Conservation (phyloP, 2,329 filamentous ascomycete genomes). For the Aspergillus hiratsukae region DNA sequence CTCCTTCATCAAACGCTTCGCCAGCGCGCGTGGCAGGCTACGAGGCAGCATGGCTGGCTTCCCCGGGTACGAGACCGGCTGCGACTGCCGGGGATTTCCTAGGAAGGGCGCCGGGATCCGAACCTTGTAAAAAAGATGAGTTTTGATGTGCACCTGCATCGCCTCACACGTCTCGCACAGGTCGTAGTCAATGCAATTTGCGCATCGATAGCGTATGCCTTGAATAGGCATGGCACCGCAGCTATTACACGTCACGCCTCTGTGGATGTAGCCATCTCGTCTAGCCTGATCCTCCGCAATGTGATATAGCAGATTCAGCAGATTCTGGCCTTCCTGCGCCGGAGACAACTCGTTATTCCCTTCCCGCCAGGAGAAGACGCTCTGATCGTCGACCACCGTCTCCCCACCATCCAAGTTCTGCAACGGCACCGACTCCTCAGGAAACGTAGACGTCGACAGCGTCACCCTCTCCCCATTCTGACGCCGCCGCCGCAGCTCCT, state of each 20-base stretch:
- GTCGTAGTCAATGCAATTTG: slow-evolving; percentile 94
- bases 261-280: slow-evolving; percentile 83
- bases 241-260: slow-evolving; percentile 86
- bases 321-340: slow-evolving; percentile 63
- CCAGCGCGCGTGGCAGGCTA: slow-evolving; percentile 62
- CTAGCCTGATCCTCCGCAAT: slow-evolving; percentile 91
- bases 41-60: slow-evolving; percentile 69
- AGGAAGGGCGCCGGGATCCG: slow-evolving; percentile 82
- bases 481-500: slow-evolving; percentile 34
- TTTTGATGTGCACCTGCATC: slow-evolving; percentile 69
- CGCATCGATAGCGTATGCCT: slow-evolving; percentile 87
- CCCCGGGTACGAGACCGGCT: slow-evolving; percentile 82
- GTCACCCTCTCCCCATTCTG: slow-evolving; percentile 38
- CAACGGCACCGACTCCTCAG: slow-evolving; percentile 21
- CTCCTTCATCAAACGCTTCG: slow-evolving; percentile 64
- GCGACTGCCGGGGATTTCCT: slow-evolving; percentile 69
- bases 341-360: slow-evolving; percentile 39
- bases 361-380: slow-evolving; percentile 43
- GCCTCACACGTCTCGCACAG: slow-evolving; percentile 89
- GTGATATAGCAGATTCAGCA: slow-evolving; percentile 80
- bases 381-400: slow-evolving; percentile 39
- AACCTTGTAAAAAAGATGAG: slow-evolving; percentile 96
- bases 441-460: slow-evolving; percentile 30
- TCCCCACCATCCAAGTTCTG: slow-evolving; percentile 31
- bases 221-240: slow-evolving; percentile 86